Evolutionary conservation across 768 basidiomycete species (phyloP), one percentile per base, ranked within the genome.

Genomic region (Phlebiopsis gigantea): DNA sequence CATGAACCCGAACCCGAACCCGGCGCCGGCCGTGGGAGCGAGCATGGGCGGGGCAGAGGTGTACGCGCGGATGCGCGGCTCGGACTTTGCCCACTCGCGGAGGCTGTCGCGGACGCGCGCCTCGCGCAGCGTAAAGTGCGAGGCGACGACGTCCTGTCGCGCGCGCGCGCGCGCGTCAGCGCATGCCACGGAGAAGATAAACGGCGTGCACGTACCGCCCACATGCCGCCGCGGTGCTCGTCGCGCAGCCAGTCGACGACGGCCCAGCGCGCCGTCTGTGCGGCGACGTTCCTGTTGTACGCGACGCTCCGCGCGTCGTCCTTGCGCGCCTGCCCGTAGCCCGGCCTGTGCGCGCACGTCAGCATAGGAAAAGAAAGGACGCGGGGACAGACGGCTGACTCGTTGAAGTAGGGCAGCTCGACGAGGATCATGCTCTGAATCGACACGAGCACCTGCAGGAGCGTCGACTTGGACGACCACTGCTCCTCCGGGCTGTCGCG

Each of bases 381-480:
- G 50, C 15, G 44, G 19, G 25, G 5, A 17, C 53, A 29, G 9
- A 25, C 24, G 22, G 28, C 77, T 28, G 59, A 81, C 80, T 83
- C 82, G 61, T 82, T 84, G 67, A 76, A 82, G 63, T 76, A 84
- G 2, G 81, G 80, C 12, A 73, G 60, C 34, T 82, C 79, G 21
- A 80, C 73, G 30, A 82, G 66, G 56, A 82, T 82, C 80, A 82
- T 82, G 65, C 77, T 77, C 65, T 82, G 81, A 24, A 82, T 81
- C 53, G 78, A 79, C 30, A 84, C 77, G 17, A 83, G 68, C 17
- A 82, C 80, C 64, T 82, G 82, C 34, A 82, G 69, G 21, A 83
- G 65, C 8, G 81, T 82, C n/a, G 79, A 81, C 50, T 76, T 76
- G 5, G 69, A 69, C 4, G 68, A 69, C 81, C 81, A 83, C 63